These are phyloP conservation scores for Trichoderma oligosporum DNA, from an alignment of 2,329 filamentous ascomycete genomes.

Conservation along the genomic window DNA sequence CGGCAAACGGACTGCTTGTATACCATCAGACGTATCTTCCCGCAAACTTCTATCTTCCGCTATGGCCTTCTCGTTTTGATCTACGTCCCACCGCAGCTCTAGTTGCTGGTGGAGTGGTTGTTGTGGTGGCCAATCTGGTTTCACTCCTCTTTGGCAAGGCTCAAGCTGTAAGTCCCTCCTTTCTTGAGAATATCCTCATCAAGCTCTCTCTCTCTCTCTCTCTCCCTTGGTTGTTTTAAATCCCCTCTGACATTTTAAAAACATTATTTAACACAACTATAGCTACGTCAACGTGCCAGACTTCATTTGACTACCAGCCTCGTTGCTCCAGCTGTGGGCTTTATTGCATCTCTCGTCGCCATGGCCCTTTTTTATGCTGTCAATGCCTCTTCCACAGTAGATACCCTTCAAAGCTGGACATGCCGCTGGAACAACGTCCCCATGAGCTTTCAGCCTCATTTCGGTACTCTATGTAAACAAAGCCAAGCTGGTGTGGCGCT, in stretches of 20 bases:
- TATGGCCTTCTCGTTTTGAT: slow-evolving; percentile 58
- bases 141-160: slow-evolving; percentile 49
- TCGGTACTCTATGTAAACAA: slow-evolving; percentile 54
- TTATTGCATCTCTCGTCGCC: slow-evolving; percentile 45
- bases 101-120: slow-evolving; percentile 48
- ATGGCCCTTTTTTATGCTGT: slow-evolving; percentile 56
- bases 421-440: slow-evolving; percentile 56
- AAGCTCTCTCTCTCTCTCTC: no score
- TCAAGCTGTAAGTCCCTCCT: slow-evolving; percentile 42
- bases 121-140: slow-evolving; percentile 46
- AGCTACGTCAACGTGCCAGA: slow-evolving; percentile 25
- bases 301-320: slow-evolving; percentile 26
- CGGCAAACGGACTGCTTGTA: slow-evolving; percentile 51
- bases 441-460: slow-evolving; percentile 53
- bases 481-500: slow-evolving; percentile 53
- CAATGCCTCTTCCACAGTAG: slow-evolving; percentile 48
- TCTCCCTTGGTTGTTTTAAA: no score
- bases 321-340: slow-evolving; percentile 29
- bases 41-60: slow-evolving; percentile 45
- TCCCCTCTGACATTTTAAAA: neutral
- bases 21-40: slow-evolving; percentile 53
- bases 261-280: neutral
- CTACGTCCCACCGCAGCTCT: slow-evolving; percentile 54
- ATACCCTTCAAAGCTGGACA: slow-evolving; percentile 59
- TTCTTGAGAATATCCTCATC: no score